Percentiles rank a stretch among this genome's conserved stretches.
Conservation (phyloP, 176 grass and related monocot genomes). For the Oryza coarctata region DNA sequence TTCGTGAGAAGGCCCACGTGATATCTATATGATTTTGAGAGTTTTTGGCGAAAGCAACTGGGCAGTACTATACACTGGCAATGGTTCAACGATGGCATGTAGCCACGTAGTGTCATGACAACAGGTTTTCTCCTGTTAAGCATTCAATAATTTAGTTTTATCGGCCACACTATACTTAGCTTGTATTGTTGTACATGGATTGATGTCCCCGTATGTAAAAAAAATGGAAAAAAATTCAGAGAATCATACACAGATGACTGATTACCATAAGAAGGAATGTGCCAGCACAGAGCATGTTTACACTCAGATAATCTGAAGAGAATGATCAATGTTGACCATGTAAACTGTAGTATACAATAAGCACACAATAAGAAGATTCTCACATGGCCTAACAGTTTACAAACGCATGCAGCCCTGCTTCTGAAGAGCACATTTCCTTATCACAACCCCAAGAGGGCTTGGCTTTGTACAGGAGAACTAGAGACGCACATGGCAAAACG, state of each 20-base stretch:
- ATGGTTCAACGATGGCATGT: not conserved
- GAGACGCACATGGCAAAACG: conserved; percentile 4
- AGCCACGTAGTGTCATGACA: not conserved
- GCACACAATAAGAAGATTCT: conserved; percentile 14
- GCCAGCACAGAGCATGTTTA: not conserved
- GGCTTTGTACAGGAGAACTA: conserved; percentile 20
- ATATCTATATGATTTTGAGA: not conserved
- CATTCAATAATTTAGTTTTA: not conserved
- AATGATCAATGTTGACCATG: not conserved
- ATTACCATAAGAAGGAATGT: not conserved
- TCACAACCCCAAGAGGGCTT: not conserved
- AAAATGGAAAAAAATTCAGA: not conserved
- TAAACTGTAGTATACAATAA: not conserved
- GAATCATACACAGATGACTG: not conserved
- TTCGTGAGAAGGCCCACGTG: not conserved
- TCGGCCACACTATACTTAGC: not conserved
- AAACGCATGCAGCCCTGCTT: not conserved
- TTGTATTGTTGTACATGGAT: not conserved
- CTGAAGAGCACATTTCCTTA: conserved; percentile 14
- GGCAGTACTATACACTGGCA: not conserved
- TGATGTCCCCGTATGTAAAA: not conserved
- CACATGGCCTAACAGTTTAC: conserved; percentile 7
- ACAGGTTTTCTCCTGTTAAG: not conserved
- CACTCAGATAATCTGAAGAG: not conserved
- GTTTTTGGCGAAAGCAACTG: conserved; percentile 6